Evolutionary conservation across 331 rosid species (phyloP).

Genomic region (Prunus yedoensis): DNA sequence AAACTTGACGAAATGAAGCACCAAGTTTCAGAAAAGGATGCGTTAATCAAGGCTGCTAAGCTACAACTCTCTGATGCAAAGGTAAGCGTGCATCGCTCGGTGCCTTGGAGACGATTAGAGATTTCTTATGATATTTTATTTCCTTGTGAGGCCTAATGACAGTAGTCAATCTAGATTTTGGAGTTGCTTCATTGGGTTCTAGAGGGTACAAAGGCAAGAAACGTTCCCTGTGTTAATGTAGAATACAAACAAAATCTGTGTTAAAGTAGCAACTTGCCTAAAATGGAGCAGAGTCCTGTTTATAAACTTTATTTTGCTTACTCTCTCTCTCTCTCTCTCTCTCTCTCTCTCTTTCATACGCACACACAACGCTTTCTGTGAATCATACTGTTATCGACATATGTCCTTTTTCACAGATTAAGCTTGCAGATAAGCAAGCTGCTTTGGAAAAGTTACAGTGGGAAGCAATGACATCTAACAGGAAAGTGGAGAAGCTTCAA

Average conservation of each 20-base stretch:
- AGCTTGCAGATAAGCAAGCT: constrained; percentile 99
- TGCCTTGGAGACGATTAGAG: background rate
- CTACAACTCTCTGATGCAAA: constrained; percentile 79
- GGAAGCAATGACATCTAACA: constrained; percentile 79
- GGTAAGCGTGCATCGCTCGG: constrained; percentile 40
- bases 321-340: background rate
- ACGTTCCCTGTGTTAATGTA: background rate
- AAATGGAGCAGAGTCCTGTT: background rate
- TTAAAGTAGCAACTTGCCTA: background rate
- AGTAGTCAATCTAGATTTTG: constrained; percentile 14
- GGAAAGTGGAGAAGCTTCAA: constrained; percentile 75
- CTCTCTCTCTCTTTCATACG: background rate
- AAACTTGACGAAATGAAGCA: constrained; percentile 62
- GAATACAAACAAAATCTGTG: background rate
- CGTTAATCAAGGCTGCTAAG: constrained; percentile 57
- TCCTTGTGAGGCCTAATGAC: constrained; percentile 6
- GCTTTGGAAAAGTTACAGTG: constrained; percentile 81
- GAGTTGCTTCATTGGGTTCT: constrained; percentile 5
- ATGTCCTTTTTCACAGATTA: constrained; percentile 52
- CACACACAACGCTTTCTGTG: background rate
- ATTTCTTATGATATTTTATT: constrained; percentile 6
- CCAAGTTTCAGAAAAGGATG: constrained; percentile 69
- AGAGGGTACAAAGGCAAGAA: background rate
- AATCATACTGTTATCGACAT: constrained; percentile 17
- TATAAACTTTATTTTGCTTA: no score